Evolutionary conservation across 768 basidiomycete species (phyloP).

Genomic region (Boletus vinaceobasis): DNA sequence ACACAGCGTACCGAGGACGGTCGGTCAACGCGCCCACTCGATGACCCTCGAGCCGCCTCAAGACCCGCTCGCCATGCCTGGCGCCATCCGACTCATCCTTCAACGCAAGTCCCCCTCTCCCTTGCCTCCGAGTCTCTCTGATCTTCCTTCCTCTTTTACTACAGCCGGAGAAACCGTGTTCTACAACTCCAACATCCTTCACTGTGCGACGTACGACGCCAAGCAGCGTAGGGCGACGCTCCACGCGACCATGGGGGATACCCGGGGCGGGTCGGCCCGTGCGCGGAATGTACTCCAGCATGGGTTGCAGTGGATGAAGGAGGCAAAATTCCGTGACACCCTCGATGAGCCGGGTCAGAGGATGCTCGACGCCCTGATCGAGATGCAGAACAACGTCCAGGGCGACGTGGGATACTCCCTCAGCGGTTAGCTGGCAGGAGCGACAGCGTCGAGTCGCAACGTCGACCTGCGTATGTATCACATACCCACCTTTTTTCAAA

Average conservation of each 20-base stretch:
- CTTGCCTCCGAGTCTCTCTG: too few species aligned
- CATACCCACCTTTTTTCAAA: neutral
- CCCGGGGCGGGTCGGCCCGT: constrained; percentile 55
- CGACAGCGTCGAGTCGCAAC: neutral
- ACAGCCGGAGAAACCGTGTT: constrained; percentile 71
- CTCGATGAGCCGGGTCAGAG: constrained; percentile 43
- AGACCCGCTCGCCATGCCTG: constrained; percentile 70
- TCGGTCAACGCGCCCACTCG: constrained; percentile 56
- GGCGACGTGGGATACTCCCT: constrained; percentile 54
- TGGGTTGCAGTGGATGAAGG: constrained; percentile 67
- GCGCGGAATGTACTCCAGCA: constrained; percentile 77
- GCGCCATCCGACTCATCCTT: constrained; percentile 51
- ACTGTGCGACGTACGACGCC: constrained; percentile 63
- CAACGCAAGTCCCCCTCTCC: constrained; percentile 41
- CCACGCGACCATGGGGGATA: constrained; percentile 65
- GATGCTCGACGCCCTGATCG: constrained; percentile 60
- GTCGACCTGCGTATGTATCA: too few species aligned
- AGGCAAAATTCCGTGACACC: constrained; percentile 41
- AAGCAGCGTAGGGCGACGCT: constrained; percentile 55
- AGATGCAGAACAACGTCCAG: constrained; percentile 44
- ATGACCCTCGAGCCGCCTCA: constrained; percentile 45
- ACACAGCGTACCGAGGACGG: constrained; percentile 55
- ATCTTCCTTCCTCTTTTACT: neutral
- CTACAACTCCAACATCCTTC: constrained; percentile 77
- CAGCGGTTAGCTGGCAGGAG: constrained; percentile 21